Base-by-base conservation (phyloP, 345 rosid genomes). In the Gossypium turneri region DNA sequence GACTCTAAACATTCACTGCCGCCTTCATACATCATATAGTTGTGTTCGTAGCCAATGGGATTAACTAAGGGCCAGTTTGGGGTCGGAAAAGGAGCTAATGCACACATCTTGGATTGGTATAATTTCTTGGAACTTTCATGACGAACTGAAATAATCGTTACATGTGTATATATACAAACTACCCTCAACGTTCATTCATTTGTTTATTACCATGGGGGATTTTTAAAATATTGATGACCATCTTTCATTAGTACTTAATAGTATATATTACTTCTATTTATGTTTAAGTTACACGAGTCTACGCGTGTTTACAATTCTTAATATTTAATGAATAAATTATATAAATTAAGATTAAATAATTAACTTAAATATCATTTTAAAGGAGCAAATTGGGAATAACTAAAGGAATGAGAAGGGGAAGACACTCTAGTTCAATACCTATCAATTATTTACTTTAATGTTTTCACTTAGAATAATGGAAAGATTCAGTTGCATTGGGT, bases 141-240 rank as follows among this genome's bases (percentile, higher is more conserved):
- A 25, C 45, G 27, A 9, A 69, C 9, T 25, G 24, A 69, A 69
- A 69, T 50, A 43, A 50, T 17, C 25, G 27, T 25, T 20, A 50
- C 57, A 15, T 48, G 48, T 69, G 59, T 17, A 25, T 69, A 69
- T 25, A 69, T 51, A 69, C 59, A 48, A 68, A 24, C 72, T 67
- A 48, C 38, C 38, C 56, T 16, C 72, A 48, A 68, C 0, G 27
- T 41, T 9, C 19, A 9, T 29, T 29, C 34, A 29, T 29, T 29
- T 29, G 34, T 29, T 29, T 27, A 27, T 27, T 27, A 27, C 29
- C 29, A 34, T 4, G 38, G 7, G 38, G 7, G 38, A 34, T n/a
- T 4, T 34, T 34, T 34, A 34, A 34, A 34, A 34, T 5, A 34
- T 34, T 34, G 41, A 34, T 5, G 7, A 34, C 1, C 41, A 5